Evolutionary conservation across 345 rosid genomes (phyloP), one percentile per base, ranked within the genome.

Genomic region (Syzygium aromaticum): DNA sequence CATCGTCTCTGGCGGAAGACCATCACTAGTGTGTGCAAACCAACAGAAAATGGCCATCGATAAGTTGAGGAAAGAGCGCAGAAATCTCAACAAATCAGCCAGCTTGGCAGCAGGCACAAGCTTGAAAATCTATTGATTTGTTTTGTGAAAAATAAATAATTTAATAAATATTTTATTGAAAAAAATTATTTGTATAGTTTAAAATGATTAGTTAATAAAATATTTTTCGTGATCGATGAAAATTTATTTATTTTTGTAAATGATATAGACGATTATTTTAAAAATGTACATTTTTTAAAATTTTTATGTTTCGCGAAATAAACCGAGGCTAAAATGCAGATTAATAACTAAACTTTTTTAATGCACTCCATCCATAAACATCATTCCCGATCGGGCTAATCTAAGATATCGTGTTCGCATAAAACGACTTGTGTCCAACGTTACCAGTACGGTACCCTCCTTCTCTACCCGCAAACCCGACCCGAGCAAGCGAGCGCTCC

Each of bases 221-320:
- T 40, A 40, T 40, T 40, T 40, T 40, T 40, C 43, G 43, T 40
- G 43, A 40, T 40, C 7, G 46, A 43, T 43, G 46, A 43, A 43
- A 43, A 43, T 43, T 43, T 43, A 43, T 43, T 43, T 1, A 43
- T 43, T 43, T 43, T 43, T 43, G 6, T 1, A 43, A 43, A 6
- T 1, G 46, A 43, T 43, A 6, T 0, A 6, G 6, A 43, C 1
- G 0, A 43, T 43, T 1, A 43, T 43, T 43, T 43, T 43, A 43
- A 5, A 43, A 43, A 43, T 43, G 6, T 43, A 38, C 3, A 43
- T 43, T 4, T 40, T 43, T 43, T 5, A 43, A 43, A 5, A 4
- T 43, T 43, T 43, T 43, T 43, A 43, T 43, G 46, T 43, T 43
- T 6, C 46, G 7, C 7, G 46, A 43, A 43, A 43, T 43, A 43